Conservation (phyloP, 441 rosid genomes). For the Biscutella laevigata region DNA sequence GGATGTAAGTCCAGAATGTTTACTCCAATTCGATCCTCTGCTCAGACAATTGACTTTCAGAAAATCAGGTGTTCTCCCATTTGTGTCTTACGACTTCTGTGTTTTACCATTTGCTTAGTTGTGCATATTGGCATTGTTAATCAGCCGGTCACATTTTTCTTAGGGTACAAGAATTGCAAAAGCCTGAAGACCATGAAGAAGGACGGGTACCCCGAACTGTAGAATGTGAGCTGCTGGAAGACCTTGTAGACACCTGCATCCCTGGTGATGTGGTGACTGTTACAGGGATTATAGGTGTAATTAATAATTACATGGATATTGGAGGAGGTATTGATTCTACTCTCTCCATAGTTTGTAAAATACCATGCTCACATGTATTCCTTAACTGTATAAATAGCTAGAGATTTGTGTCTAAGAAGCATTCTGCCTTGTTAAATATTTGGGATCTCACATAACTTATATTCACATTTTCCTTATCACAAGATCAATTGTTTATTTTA, state of each 20-base stretch:
- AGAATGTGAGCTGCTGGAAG: conserved; percentile 91
- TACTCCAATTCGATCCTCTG: conserved; percentile 73
- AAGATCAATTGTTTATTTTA: conserved; percentile 1
- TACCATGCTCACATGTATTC: not conserved
- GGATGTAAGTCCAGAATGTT: conserved; percentile 87
- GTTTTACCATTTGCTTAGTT: not conserved
- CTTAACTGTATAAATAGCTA: not conserved
- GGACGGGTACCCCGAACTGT: conserved; percentile 98
- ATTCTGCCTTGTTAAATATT: not conserved
- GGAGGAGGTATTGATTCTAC: conserved; percentile 70
- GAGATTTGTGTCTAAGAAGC: not conserved
- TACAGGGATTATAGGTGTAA: conserved; percentile 82
- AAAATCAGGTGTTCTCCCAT: conserved; percentile 57
- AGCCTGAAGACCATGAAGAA: conserved; percentile 88
- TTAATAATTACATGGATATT: conserved; percentile 81
- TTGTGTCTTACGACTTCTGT: not conserved
- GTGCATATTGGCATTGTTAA: conserved; percentile 2
- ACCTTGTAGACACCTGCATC: conserved; percentile 84
- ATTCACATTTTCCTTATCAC: not conserved
- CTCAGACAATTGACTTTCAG: conserved; percentile 78
- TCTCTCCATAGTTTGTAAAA: conserved; percentile 3
- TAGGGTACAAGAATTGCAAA: conserved; percentile 79
- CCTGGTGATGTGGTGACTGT: conserved; percentile 99
- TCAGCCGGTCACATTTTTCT: conserved; percentile 2
- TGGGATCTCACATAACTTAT: not conserved